phyloP scores from a whole-genome alignment of 2,329 filamentous ascomycete genomes.

The Aspergillus sp. region DNA sequence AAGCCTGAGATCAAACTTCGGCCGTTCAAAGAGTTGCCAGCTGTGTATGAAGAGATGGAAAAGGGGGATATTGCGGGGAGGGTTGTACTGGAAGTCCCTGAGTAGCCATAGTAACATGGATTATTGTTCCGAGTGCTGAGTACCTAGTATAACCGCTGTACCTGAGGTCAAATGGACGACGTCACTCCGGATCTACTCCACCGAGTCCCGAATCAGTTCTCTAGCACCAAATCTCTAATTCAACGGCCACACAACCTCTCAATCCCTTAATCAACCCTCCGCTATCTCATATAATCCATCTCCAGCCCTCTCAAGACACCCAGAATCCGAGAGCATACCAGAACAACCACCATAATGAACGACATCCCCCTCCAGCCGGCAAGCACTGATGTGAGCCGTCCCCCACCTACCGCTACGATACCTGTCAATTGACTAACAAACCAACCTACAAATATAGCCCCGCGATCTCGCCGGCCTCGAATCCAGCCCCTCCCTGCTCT shows the following conservation, averaged over 20 bases:
- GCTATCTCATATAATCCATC: background rate
- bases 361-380: slow-evolving; percentile 24
- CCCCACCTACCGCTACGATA: background rate
- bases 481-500: slow-evolving; percentile 28
- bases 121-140: background rate
- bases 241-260: background rate
- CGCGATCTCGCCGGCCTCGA: slow-evolving; percentile 30
- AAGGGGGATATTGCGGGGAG: slow-evolving; percentile 45
- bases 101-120: background rate
- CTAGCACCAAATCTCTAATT: background rate
- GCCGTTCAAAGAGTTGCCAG: slow-evolving; percentile 43
- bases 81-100: slow-evolving; percentile 34
- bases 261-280: background rate
- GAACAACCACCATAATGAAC: slow-evolving; percentile 23
- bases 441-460: slow-evolving; percentile 17
- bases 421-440: slow-evolving; percentile 1
- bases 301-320: background rate
- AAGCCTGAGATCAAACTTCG: slow-evolving; percentile 44
- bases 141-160: background rate
- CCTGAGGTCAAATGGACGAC: background rate
- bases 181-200: background rate
- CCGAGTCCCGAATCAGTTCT: background rate
- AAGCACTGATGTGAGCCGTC: slow-evolving; percentile 29
- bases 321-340: background rate
- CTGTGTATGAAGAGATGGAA: slow-evolving; percentile 47